Evolutionary conservation across 257 asterid species (phyloP), one percentile per base, ranked within the genome.

Genomic region (Cynanchum wilfordii): DNA sequence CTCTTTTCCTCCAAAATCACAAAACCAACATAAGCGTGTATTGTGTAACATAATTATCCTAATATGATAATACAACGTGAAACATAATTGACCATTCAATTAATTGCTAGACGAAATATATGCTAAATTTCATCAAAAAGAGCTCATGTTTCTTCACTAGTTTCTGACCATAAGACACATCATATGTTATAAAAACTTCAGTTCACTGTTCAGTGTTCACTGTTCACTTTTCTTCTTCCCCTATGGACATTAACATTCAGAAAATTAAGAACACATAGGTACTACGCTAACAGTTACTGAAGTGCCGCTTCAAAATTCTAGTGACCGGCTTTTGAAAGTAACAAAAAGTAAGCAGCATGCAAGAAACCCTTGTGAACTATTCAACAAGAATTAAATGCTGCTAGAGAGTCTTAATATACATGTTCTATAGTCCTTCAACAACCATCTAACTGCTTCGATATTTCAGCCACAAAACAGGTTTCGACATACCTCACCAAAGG

Each of bases 401-500:
- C 54, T 30, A 10, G 3, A 8, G 42, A 50, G 54, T 51, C 56
- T 22, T 9, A 22, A 11, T 19, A 51, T 19, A 60, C 20, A 19
- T 27, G 4, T 19, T 12, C 69, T 25, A 59, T 50, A 36, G 10
- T 72, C 64, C 40, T 59, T 10, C 11, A 73, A 71, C 36, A 13
- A 1, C n/a, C 49, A 55, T 8, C 42, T 12, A 25, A 24, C 29
- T 57, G 33, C 25, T 25, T 56, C 56, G 47, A n/a, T n/a, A 50
- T 40, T 13, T 59, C 45, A 62, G 79, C 12, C 3, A 47, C 2
- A 62, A 68, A 36, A 36, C 20, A 27, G 70, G 49, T 20, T 16
- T 50, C 57, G 20, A 74, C 92, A 50, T 71, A 94, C 99, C 99
- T 94, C 98, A 72, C 97, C 92, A 45, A 84, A 75, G 64, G 98